Evolutionary conservation across 495 filamentous ascomycete genomes (phyloP), one percentile per base, ranked within the genome.

Genomic region (Lophiotrema nucula): DNA sequence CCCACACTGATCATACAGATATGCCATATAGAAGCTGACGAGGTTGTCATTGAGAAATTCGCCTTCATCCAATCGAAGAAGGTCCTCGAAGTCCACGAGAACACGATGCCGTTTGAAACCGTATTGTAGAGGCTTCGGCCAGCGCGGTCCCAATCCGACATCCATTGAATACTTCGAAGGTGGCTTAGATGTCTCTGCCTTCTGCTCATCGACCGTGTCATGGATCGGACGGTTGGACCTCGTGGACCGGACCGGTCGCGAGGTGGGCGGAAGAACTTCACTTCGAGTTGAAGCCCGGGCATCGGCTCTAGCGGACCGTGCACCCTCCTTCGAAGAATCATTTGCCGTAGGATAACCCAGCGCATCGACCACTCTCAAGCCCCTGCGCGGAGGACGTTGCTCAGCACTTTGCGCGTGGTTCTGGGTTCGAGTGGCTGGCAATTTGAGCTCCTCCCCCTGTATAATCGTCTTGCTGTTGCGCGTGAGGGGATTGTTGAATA

Each of bases 31-130:
- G 68, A 96, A 97, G 18, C 78, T 83, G 52, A 98, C 85, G 24
- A 98, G 73, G 67, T 89, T 95, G 72, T 98, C 93, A 63, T 98
- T 98, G 16, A 98, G 70, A 51, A 87, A 95, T 62, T 96, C 79
- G n/a, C 83, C 83, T 57, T 89, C 88, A 48, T 92, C 85, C 18
- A 97, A 78, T 31, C 90, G 81, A 19, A 82, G 76, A 47, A 95
- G 85, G 69, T 98, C 93, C 16, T 81, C 77, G 58, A 85, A 85
- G 52, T 88, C 83, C 13, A 97, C 88, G 21, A 84, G 85, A 16
- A 88, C 82, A 59, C 84, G 84, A 59, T 84, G 86, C 57, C 83
- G 83, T 4, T 87, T 21, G 10, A 6, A 10, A 11, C 19, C 19
- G 39, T 43, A 43, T 43, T 12, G 6, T 6, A 43, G 39, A 8